phyloP scores from a whole-genome alignment of 164 flowering plant genomes.

The Stephania japonica region DNA sequence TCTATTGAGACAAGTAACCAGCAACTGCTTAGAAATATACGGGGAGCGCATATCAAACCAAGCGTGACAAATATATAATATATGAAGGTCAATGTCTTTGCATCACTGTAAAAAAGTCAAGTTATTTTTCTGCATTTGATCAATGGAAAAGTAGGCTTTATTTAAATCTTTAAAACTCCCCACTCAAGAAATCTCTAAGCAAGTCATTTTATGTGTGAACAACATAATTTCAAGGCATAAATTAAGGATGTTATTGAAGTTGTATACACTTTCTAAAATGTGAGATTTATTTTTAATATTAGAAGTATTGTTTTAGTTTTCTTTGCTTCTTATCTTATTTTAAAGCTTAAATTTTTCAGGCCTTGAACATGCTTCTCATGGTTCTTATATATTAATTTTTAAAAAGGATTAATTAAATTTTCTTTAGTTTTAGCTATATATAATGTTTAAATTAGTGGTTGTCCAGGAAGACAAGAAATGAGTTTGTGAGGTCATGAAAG shows the following conservation, averaged over 20 bases:
- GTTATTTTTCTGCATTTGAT: neutral
- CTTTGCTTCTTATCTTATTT: neutral
- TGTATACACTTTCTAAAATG: too few species aligned
- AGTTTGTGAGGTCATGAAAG: neutral
- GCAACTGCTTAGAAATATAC: neutral
- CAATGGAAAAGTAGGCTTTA: neutral
- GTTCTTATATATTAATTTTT: neutral
- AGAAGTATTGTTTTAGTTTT: too few species aligned
- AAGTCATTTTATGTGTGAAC: neutral
- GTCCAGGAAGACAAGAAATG: neutral
- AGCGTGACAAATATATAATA: neutral
- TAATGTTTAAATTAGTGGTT: neutral
- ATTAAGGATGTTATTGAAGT: too few species aligned
- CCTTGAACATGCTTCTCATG: neutral
- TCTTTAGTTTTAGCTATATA: neutral
- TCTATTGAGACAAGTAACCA: neutral
- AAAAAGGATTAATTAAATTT: too few species aligned
- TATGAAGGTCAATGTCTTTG: neutral
- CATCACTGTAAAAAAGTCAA: neutral
- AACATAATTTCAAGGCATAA: neutral
- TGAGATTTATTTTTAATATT: too few species aligned
- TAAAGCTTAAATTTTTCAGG: neutral
- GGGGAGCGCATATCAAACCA: neutral
- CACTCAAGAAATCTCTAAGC: neutral
- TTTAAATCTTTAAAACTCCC: neutral